Conservation (phyloP, 345 rosid species). For the Aegle marmelos region DNA sequence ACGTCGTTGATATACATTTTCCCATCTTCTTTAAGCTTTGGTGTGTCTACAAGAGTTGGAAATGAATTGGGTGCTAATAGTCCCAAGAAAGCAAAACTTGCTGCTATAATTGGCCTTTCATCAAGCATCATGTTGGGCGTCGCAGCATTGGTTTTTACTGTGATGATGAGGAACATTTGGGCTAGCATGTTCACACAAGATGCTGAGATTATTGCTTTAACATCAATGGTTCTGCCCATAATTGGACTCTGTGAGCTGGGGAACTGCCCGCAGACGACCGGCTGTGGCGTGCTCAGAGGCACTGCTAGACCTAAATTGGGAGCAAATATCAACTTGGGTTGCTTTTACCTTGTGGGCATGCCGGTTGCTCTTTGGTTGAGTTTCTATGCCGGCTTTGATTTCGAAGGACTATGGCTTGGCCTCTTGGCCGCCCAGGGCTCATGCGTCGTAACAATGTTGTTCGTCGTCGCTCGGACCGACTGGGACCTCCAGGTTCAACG, state of each 20-base stretch:
- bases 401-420: slow-evolving; percentile 81
- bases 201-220: slow-evolving; percentile 54
- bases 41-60: slow-evolving; percentile 80
- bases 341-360: slow-evolving; percentile 79
- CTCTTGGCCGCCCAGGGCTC: slow-evolving; percentile 82
- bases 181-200: slow-evolving; percentile 70
- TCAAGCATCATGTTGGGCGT: slow-evolving; percentile 60
- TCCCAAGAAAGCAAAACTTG: slow-evolving; percentile 57
- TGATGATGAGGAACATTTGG: slow-evolving; percentile 60
- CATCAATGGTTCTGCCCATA: slow-evolving; percentile 69
- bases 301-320: slow-evolving; percentile 80
- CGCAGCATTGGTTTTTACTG: slow-evolving; percentile 45
- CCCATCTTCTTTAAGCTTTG: slow-evolving; percentile 76
- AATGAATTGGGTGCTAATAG: slow-evolving; percentile 70
- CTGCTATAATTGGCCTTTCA: slow-evolving; percentile 53
- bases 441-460: slow-evolving; percentile 62
- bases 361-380: slow-evolving; percentile 78
- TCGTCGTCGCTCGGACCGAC: slow-evolving; percentile 52
- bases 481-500: slow-evolving; percentile 63
- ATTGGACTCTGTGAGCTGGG: slow-evolving; percentile 88
- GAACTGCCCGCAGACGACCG: slow-evolving; percentile 84
- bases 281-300: slow-evolving; percentile 83
- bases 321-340: slow-evolving; percentile 79
- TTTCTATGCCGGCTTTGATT: slow-evolving; percentile 56
- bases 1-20: slow-evolving; percentile 80